These are phyloP conservation scores for Vigna radiata DNA, from an alignment of 306 rosid genomes.

Conservation along the genomic window DNA sequence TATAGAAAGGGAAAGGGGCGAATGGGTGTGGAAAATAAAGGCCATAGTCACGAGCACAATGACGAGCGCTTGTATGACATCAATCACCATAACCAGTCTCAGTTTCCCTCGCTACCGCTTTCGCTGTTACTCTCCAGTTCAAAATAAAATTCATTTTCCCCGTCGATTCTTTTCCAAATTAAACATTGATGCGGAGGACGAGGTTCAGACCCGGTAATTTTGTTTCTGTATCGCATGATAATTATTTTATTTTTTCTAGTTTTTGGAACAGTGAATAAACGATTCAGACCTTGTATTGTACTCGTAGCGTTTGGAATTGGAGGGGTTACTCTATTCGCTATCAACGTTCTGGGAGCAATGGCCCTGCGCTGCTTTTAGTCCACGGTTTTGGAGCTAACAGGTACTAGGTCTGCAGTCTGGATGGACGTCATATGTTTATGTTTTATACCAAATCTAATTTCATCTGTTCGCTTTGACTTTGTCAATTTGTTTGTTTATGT, in stretches of 20 bases:
- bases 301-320: constrained; percentile 83
- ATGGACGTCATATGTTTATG: background rate
- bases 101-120: background rate
- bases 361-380: constrained; percentile 80
- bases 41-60: background rate
- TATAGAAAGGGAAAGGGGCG: background rate
- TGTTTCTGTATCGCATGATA: constrained; percentile 4
- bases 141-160: background rate
- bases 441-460: background rate
- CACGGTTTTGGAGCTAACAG: constrained; percentile 99
- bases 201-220: constrained; percentile 68
- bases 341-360: constrained; percentile 71
- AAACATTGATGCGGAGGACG: constrained; percentile 42
- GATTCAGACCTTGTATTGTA: background rate
- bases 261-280: background rate
- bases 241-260: background rate
- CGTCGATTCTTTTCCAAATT: constrained; percentile 44
- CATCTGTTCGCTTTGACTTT: constrained; percentile 25
- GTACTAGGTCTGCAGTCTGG: constrained; percentile 39
- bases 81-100: background rate
- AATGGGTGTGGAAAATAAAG: background rate
- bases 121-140: background rate
- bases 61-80: background rate
- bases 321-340: constrained; percentile 85
- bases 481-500: background rate